phyloP scores from a whole-genome alignment of 2,329 filamentous ascomycete genomes.

The Sporothrix inflata region DNA sequence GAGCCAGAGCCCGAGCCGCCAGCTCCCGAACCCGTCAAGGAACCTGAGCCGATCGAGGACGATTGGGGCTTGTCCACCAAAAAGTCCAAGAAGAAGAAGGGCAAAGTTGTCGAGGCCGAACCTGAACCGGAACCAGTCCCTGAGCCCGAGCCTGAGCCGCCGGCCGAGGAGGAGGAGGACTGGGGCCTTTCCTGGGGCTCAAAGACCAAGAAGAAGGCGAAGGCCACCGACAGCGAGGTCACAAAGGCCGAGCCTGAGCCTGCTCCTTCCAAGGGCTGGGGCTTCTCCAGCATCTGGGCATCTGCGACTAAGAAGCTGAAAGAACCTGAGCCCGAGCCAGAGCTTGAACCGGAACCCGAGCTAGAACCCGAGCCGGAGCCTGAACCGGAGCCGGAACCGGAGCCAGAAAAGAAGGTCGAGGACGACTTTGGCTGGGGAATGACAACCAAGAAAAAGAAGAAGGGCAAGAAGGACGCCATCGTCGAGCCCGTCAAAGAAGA shows the following conservation, averaged over 20 bases:
- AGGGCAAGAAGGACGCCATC: conserved; percentile 34
- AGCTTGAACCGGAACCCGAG: conserved; percentile 34
- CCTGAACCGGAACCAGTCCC: conserved; percentile 30
- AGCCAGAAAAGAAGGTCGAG: conserved; percentile 25
- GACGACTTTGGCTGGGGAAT: conserved; percentile 36
- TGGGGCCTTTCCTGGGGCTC: conserved; percentile 28
- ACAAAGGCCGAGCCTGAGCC: conserved; percentile 26
- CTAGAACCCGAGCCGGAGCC: conserved; percentile 29
- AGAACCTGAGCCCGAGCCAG: conserved; percentile 30
- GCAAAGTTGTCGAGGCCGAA: conserved; percentile 25
- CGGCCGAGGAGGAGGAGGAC: conserved; percentile 26
- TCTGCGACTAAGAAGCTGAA: conserved; percentile 18
- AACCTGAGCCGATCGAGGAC: conserved; percentile 22
- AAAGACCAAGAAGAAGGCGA: conserved; percentile 38
- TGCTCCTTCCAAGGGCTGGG: conserved; percentile 20
- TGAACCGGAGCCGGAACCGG: conserved; percentile 24
- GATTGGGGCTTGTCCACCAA: conserved; percentile 38
- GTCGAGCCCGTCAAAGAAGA: conserved; percentile 5
- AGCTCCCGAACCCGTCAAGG: conserved; percentile 13
- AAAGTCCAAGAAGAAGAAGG: conserved; percentile 46
- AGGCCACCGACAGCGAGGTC: conserved; percentile 29
- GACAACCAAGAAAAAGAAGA: conserved; percentile 34
- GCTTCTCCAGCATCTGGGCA: conserved; percentile 19
- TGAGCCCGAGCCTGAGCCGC: conserved; percentile 4
- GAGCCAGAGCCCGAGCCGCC: conserved; percentile 17